These are phyloP conservation scores for Papiliotrema terrestris DNA, from an alignment of 1,284 basidiomycete genomes.

Conservation along the genomic window DNA sequence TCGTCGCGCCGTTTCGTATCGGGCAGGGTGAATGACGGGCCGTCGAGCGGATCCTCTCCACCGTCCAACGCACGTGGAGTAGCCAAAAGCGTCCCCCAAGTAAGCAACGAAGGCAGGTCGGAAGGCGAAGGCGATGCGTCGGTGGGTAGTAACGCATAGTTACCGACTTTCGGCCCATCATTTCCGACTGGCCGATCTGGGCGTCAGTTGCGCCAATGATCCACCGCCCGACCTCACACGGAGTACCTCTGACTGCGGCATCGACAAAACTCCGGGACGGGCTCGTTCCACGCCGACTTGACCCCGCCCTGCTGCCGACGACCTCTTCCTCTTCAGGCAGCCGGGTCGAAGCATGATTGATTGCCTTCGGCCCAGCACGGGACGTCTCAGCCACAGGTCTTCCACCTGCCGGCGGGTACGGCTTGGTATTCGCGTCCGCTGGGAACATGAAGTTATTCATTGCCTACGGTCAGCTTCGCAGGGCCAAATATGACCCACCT, in stretches of 20 bases:
- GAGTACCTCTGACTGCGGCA: slow-evolving; percentile 74
- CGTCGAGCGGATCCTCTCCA: slow-evolving; percentile 54
- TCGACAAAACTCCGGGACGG: slow-evolving; percentile 82
- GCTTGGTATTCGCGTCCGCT: slow-evolving; percentile 81
- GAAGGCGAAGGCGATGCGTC: slow-evolving; percentile 81
- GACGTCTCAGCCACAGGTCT: slow-evolving; percentile 43
- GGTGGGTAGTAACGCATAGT: slow-evolving; percentile 71
- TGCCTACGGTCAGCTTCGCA: slow-evolving; percentile 53
- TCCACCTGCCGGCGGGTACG: slow-evolving; percentile 54
- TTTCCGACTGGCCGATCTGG: slow-evolving; percentile 12
- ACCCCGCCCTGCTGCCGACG: slow-evolving; percentile 48
- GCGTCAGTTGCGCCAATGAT: not conserved
- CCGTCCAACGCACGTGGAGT: slow-evolving; percentile 78
- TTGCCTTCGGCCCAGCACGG: slow-evolving; percentile 59
- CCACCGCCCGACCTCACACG: slow-evolving; percentile 41
- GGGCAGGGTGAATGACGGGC: slow-evolving; percentile 65
- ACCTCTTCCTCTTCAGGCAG: slow-evolving; percentile 59
- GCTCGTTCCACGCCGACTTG: slow-evolving; percentile 61
- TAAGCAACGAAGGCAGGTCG: slow-evolving; percentile 84
- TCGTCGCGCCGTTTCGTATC: slow-evolving; percentile 68
- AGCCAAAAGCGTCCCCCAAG: slow-evolving; percentile 82
- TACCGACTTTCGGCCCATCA: slow-evolving; percentile 53
- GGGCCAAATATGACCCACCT: slow-evolving; percentile 53
- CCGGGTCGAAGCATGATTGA: slow-evolving; percentile 75
- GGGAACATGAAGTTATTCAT: slow-evolving; percentile 90